Percentiles rank a stretch among this genome's conserved stretches.
phyloP scores from a whole-genome alignment of 1,139 yeast species.

The Scheffersomyces parashehatae region DNA sequence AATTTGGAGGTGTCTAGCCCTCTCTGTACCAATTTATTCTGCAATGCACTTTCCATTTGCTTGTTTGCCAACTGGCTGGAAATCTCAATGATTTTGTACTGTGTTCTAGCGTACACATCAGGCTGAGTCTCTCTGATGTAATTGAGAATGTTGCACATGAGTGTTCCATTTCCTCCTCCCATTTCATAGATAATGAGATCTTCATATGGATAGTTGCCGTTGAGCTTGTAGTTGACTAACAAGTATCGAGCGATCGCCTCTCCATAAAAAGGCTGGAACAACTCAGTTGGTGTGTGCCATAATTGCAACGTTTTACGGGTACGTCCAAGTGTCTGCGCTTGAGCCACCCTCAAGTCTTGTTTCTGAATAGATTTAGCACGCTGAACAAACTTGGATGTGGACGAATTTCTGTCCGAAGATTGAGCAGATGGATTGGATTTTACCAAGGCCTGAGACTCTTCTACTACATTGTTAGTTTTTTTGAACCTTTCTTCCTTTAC shows the following conservation, averaged over 20 bases:
- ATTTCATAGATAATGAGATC: conserved; percentile 78
- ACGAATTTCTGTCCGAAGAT: too few species aligned
- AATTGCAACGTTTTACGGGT: conserved; percentile 53
- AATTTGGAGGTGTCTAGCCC: conserved; percentile 53
- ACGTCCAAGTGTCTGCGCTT: conserved; percentile 8
- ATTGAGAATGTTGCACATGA: conserved; percentile 77
- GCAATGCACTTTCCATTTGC: conserved; percentile 48
- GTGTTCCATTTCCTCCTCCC: conserved; percentile 91
- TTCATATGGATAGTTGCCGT: conserved; percentile 58
- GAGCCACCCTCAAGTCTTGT: conserved; percentile 21
- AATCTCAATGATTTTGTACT: conserved; percentile 77
- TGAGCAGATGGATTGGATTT: too few species aligned
- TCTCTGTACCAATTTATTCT: conserved; percentile 32
- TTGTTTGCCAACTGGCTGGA: conserved; percentile 66
- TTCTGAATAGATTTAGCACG: conserved; percentile 33
- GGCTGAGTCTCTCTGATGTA: conserved; percentile 66
- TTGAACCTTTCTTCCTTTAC: too few species aligned
- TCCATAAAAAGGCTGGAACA: conserved; percentile 82
- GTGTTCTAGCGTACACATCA: conserved; percentile 66
- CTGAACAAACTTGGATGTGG: conserved; percentile 27
- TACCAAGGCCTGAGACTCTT: too few species aligned
- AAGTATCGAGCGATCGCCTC: conserved; percentile 79
- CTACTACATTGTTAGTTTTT: too few species aligned
- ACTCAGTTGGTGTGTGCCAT: conserved; percentile 91
- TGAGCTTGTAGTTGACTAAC: conserved; percentile 65